These are phyloP conservation scores for Penicillium sumatraense DNA, from an alignment of 2,329 filamentous ascomycete species.

Conservation along the genomic window DNA sequence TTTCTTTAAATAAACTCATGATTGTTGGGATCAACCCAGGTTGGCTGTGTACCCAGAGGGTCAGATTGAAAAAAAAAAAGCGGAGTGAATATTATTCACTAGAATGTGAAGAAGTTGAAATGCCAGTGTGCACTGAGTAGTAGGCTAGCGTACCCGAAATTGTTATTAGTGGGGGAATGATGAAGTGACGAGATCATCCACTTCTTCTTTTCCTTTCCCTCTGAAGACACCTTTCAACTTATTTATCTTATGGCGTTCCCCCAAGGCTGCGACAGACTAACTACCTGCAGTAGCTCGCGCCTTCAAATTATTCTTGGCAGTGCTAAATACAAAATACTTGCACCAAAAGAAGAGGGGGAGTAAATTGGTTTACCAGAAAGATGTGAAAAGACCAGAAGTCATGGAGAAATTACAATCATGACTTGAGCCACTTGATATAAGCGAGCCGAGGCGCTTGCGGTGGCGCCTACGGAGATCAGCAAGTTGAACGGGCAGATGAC, in stretches of 20 bases:
- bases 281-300: neutral
- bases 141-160: too few relatives aligned
- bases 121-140: neutral
- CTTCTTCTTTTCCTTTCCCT: too few relatives aligned
- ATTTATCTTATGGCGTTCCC: too few relatives aligned
- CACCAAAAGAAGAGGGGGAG: neutral
- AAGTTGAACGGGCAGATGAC: neutral
- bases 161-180: neutral
- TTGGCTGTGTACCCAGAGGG: too few relatives aligned
- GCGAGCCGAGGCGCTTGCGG: neutral
- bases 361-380: neutral
- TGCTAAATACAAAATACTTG: neutral
- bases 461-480: neutral
- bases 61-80: neutral
- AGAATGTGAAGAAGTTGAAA: neutral
- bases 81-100: neutral
- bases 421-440: neutral
- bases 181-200: too few relatives aligned
- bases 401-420: neutral
- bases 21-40: neutral
- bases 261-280: neutral
- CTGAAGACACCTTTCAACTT: too few relatives aligned
- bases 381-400: neutral
- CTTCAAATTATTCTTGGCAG: neutral
- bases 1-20: slow-evolving; percentile 18